Evolutionary conservation across 2,329 filamentous ascomycete genomes (phyloP), one percentile per base, ranked within the genome.

Genomic region (Arthrobotrys megalospora): DNA sequence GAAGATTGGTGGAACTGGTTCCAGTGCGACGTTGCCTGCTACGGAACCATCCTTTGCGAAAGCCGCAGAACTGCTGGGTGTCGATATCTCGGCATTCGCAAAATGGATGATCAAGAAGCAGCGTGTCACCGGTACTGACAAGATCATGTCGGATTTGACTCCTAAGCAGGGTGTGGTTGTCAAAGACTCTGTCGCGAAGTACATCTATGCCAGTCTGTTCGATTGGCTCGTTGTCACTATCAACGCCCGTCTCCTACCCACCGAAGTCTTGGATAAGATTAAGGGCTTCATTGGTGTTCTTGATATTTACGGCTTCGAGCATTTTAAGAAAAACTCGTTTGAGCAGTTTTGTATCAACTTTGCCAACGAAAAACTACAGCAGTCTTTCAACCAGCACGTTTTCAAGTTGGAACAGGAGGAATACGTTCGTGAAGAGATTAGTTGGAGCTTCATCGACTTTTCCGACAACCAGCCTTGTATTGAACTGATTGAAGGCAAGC

Each of bases 321-420:
- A 98, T 85, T 99, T 99, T 83, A 95, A 96, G 80, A 98, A 97
- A 88, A 99, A 99, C 86, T 99, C 96, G 0, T 99, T 99, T 82
- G 96, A 99, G 85, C 96, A 99, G 85, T 99, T 99, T 85, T 99
- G 96, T 86, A 99, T 99, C 89, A 99, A 99, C 86, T 99, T 99
- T 83, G 96, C 96, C 85, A 99, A 99, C 85, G 96, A 99, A 86
- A 99, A 99, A 86, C 87, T 99, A 68, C 96, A 99, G 84, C 96
- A 99, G 84, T 95, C 98, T 84, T 99, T 99, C 88, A 99, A 99
- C 85, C 93, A 96, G 84, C 96, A 99, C 83, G 96, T 99, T 41
- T 99, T 99, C 89, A 97, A 98, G 85, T 89, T 99, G 21, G 96
- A 99, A 85, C 96, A 99, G 84, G 96, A 99, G 84, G 96, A 99